These are phyloP conservation scores for Phytopythium sindhum DNA, from an alignment of 352 stramenopile species.

Conservation along the genomic window DNA sequence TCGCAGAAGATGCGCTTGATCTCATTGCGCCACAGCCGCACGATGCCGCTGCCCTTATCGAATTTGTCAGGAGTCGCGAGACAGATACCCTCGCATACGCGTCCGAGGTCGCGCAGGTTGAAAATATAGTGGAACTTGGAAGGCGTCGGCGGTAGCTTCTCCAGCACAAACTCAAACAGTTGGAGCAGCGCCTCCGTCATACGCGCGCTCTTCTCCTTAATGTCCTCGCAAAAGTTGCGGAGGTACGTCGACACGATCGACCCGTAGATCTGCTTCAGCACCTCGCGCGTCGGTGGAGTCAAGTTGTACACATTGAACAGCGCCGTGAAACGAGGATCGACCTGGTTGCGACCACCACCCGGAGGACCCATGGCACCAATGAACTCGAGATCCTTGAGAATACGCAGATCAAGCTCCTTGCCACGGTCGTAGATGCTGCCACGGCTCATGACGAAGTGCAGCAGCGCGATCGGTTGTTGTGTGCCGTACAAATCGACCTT, in stretches of 20 bases:
- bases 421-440: slow-evolving; percentile 93
- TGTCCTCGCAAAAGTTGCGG: slow-evolving; percentile 83
- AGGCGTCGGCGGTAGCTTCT: slow-evolving; percentile 91
- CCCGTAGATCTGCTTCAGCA: slow-evolving; percentile 92
- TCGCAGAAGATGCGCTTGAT: slow-evolving; percentile 92
- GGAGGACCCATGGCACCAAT: slow-evolving; percentile 94
- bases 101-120: slow-evolving; percentile 93
- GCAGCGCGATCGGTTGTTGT: slow-evolving; percentile 93
- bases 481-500: slow-evolving; percentile 95
- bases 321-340: slow-evolving; percentile 93
- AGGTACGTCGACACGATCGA: slow-evolving; percentile 91
- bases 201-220: slow-evolving; percentile 74
- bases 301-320: slow-evolving; percentile 97
- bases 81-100: slow-evolving; percentile 94
- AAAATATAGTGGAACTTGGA: slow-evolving; percentile 98
- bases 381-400: slow-evolving; percentile 93
- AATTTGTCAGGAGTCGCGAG: slow-evolving; percentile 91
- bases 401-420: slow-evolving; percentile 93
- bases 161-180: slow-evolving; percentile 89
- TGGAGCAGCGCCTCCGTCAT: slow-evolving; percentile 85
- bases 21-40: slow-evolving; percentile 93
- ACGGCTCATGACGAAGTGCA: slow-evolving; percentile 92
- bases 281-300: slow-evolving; percentile 85
- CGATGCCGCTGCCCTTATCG: slow-evolving; percentile 53
- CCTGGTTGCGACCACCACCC: slow-evolving; percentile 91